Base-by-base conservation (phyloP, 306 rosid genomes). In the Gleditsia sinensis region DNA sequence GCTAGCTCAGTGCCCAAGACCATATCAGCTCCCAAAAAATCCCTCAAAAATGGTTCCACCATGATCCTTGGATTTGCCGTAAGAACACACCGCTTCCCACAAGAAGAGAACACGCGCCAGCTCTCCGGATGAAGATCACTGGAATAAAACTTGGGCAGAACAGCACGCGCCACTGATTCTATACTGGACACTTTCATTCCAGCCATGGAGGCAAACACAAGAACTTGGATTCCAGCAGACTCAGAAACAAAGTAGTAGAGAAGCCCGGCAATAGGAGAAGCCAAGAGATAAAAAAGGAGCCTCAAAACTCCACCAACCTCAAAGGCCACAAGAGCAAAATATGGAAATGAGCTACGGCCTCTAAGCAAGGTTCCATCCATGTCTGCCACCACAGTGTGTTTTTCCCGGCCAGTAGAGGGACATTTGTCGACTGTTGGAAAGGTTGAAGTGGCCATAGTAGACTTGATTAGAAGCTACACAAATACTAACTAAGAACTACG, bases 331-430 rank as follows among this genome's bases (percentile, higher is more conserved):
- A 89, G 87, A 0, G 96, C 94, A 16, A 89, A 94, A 71, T 91
- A 94, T 0, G 98, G 97, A 53, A 94, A 94, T 0, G 98, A 89
- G 78, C 94, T 94, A 0, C 94, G 67, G 1, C 97, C 96, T 37
- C 85, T 57, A 2, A 94, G 88, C 42, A 94, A 71, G 0, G 98
- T 94, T 4, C 96, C 98, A 24, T 94, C 98, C 96, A 94, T 83
- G 82, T 94, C 96, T 0, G 96, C 86, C 1, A 94, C 98, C 58
- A 94, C 94, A 0, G 94, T 68, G 48, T 91, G 88, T 1, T 83
- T 86, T 57, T 94, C 96, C 4, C 97, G 77, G 2, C 88, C 96
- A 0, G 71, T 78, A 0, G 96, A 86, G 3, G 62, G 9, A 71
- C 98, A 94, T 68, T 84, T 85, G 48, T 74, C 75, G 4, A 91